Evolutionary conservation across 2,329 filamentous ascomycete genomes (phyloP).

Genomic region (Aspergillus piperis): DNA sequence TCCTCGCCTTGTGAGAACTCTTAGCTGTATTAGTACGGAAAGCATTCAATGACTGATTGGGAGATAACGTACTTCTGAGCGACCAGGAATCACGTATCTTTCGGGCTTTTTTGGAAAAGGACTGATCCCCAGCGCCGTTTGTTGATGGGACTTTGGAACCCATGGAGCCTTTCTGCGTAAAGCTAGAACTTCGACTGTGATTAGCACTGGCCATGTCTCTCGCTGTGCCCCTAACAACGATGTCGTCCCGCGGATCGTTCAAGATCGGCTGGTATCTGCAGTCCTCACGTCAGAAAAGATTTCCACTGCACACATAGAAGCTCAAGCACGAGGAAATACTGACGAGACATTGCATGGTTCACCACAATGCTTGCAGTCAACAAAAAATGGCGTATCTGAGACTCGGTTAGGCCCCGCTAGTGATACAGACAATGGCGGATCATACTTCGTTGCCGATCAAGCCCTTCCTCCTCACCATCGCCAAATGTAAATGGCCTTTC

Average conservation of each 20-base stretch:
- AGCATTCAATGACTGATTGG: neutral
- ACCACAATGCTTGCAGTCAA: conserved; percentile 25
- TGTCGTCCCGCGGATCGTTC: conserved; percentile 26
- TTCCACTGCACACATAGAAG: neutral
- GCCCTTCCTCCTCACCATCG: conserved; percentile 16
- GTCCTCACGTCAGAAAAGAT: neutral
- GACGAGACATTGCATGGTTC: conserved; percentile 26
- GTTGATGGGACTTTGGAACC: conserved; percentile 17
- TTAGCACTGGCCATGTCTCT: conserved; percentile 16
- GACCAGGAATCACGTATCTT: conserved; percentile 33
- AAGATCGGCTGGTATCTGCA: conserved; percentile 25
- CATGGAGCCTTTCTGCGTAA: conserved; percentile 19
- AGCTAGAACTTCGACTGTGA: conserved; percentile 24
- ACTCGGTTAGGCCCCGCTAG: conserved; percentile 3
- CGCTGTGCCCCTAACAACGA: conserved; percentile 19
- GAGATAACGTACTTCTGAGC: conserved; percentile 25
- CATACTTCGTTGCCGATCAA: conserved; percentile 23
- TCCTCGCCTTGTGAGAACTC: conserved; percentile 31
- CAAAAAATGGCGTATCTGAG: conserved; percentile 18
- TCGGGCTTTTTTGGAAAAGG: conserved; percentile 23
- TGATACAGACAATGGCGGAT: neutral
- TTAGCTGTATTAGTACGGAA: conserved; percentile 8
- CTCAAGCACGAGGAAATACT: conserved; percentile 2
- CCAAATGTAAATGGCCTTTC: conserved; percentile 27
- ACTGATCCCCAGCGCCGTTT: conserved; percentile 20